Evolutionary conservation across 2,329 filamentous ascomycete genomes (phyloP), one percentile per base, ranked within the genome.

Genomic region (Colletotrichum sp.): DNA sequence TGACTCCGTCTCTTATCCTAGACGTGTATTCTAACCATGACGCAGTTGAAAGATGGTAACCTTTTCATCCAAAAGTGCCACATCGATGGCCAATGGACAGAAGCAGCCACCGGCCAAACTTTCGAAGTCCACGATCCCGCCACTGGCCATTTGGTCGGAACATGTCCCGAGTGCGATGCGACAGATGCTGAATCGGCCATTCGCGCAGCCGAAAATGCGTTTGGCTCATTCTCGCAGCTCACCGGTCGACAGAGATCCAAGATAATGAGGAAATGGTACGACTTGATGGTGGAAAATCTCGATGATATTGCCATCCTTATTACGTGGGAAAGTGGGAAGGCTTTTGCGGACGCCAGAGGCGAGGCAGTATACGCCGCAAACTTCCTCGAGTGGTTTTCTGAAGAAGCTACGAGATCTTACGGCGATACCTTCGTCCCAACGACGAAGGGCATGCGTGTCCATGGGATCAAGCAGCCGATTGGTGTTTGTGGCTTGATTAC

Each of bases 1-100:
- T 13, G 6, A 5, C n/a, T 49, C 6, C 44, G 6, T 49, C n/a
- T 49, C n/a, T 49, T 49, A 21, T 4, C 1, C 6, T 8, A 16
- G 4, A 13, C 3, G 9, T 6, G n/a, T 49, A 49, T 21, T 6
- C 10, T 49, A 12, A 49, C 10, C 10, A 21, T 21, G n/a, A 21
- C 10, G 44, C n/a, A 49, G 44, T 12, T 49, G n/a, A 49, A 21
- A 49, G n/a, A 49, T 10, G 4, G 10, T 21, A 49, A 10, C 8
- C 18, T 49, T 49, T 49, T n/a, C 44, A 12, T 49, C n/a, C 6
- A 49, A 13, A 49, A 49, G n/a, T 92, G 92, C 81, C 98, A 96
- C 83, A 93, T 99, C 82, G 96, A 99, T 84, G 97, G 97, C 81
- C 91, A 98, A 90, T 99, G 96, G 95, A 91, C 98, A 77, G 90